A percentile compares a stretch with the other conserved stretches of the same genome.
These are phyloP conservation scores for Aspergillus avenaceus DNA, from an alignment of 495 filamentous ascomycete genomes.

Conservation along the genomic window DNA sequence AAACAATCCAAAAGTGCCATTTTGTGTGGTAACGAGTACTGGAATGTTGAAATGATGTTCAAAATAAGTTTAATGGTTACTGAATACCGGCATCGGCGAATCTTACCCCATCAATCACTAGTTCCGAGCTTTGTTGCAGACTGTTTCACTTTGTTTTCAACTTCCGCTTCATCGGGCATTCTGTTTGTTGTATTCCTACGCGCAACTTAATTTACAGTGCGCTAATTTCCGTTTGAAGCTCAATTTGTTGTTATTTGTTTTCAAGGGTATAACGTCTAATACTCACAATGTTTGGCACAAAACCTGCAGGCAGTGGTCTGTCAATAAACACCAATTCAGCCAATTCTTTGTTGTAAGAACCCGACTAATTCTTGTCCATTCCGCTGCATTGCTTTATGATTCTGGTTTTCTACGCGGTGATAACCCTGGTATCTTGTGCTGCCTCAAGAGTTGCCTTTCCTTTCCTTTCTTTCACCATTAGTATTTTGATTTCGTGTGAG, in stretches of 20 bases:
- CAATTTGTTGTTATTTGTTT: background rate
- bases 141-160: slow-evolving; percentile 9
- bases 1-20: too few relatives aligned
- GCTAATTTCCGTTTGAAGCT: too few relatives aligned
- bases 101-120: slow-evolving; percentile 12
- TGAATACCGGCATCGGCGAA: slow-evolving; percentile 10
- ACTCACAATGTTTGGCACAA: slow-evolving; percentile 51
- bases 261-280: too few relatives aligned
- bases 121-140: background rate
- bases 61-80: background rate
- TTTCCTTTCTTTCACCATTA: too few relatives aligned
- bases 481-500: too few relatives aligned
- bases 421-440: background rate
- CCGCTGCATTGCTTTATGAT: too few relatives aligned
- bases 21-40: too few relatives aligned
- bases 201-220: too few relatives aligned
- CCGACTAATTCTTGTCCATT: background rate
- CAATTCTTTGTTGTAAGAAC: slow-evolving; percentile 65
- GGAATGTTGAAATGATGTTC: background rate
- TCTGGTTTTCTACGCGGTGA: too few relatives aligned
- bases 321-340: slow-evolving; percentile 76
- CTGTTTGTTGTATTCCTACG: background rate
- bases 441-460: too few relatives aligned
- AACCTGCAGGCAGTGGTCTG: slow-evolving; percentile 56
- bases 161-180: background rate